phyloP scores from a whole-genome alignment of 306 rosid genomes.

The Dryas drummondii region DNA sequence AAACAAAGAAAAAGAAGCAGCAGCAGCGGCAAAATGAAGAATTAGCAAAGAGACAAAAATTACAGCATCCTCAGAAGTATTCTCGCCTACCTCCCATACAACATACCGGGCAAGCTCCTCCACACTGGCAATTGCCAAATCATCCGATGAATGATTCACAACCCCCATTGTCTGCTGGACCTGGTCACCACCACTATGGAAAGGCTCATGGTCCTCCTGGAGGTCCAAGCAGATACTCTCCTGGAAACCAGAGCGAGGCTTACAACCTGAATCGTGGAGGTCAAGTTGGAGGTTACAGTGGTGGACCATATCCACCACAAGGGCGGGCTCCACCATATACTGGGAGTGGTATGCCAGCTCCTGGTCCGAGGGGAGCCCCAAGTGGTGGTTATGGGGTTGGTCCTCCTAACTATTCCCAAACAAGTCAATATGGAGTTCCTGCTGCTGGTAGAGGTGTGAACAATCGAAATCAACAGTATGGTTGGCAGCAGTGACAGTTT shows the following conservation, averaged over 20 bases:
- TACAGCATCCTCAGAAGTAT: slow-evolving; percentile 52
- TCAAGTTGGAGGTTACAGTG: slow-evolving; percentile 51
- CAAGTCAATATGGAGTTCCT: slow-evolving; percentile 57
- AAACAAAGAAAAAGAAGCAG: slow-evolving; percentile 70
- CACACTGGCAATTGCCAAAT: slow-evolving; percentile 47
- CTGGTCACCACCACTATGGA: slow-evolving; percentile 52
- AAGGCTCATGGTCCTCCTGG: slow-evolving; percentile 48
- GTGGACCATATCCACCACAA: slow-evolving; percentile 63
- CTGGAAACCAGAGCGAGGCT: slow-evolving; percentile 50
- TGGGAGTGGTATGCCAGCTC: slow-evolving; percentile 52
- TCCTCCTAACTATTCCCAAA: slow-evolving; percentile 53
- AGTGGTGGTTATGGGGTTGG: slow-evolving; percentile 48
- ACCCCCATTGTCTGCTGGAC: slow-evolving; percentile 46
- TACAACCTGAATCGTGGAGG: slow-evolving; percentile 45
- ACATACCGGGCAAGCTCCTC: slow-evolving; percentile 37
- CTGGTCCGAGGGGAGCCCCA: slow-evolving; percentile 59
- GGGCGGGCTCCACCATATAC: slow-evolving; percentile 64
- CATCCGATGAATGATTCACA: slow-evolving; percentile 42
- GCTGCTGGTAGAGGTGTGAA: slow-evolving; percentile 46
- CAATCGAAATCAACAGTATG: slow-evolving; percentile 56
- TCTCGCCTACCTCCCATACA: slow-evolving; percentile 57
- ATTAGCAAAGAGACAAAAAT: slow-evolving; percentile 54
- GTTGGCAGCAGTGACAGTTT: slow-evolving; percentile 42
- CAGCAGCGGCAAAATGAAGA: slow-evolving; percentile 68
- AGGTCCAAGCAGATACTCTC: slow-evolving; percentile 54